Evolutionary conservation across 768 basidiomycete genomes (phyloP), one percentile per base, ranked within the genome.

Genomic region (Ramaria sp.): DNA sequence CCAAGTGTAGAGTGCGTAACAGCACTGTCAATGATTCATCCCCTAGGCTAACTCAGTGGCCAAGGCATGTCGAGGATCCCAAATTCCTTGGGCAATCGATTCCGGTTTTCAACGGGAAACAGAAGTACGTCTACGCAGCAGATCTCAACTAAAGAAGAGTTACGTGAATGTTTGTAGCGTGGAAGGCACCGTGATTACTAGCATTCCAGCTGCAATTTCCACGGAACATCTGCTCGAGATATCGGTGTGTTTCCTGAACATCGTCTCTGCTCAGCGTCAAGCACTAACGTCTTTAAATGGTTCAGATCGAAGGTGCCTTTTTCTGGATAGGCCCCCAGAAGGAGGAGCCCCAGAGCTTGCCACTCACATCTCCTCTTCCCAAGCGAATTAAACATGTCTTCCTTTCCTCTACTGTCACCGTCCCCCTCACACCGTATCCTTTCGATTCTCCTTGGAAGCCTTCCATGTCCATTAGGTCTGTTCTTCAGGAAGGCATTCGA

Each of bases 321-420:
- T 57, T 48, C n/a, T 57, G 55, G 55, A 57, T 57, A 33, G 42
- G n/a, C 12, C 55, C 55, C 19, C 55, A 57, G 45, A 57, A 34
- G 17, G 55, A 57, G 47, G 46, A 54, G 42, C 19, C 42, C 46
- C 34, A 57, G n/a, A 34, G 17, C 30, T 45, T 50, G 4, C 43
- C 22, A 5, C 55, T 37, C 37, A 17, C 45, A 12, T 19, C 55
- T 30, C 46, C 47, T 22, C 55, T 34, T 19, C 55, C 55, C 19
- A 27, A 57, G 27, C 46, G 55, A 11, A 49, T 49, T 13, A 50
- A 57, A n/a, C 55, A 57, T 34, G 55, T 57, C 1, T 57, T 57
- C 13, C 47, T 57, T 11, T 47, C 55, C 13, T 57, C 55, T 22
- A 49, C 19, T 10, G n/a, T 57, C 12, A 31, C 45, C 45, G 10